Base-by-base conservation (phyloP, 1,139 yeast genomes). In the Pichia sp. region DNA sequence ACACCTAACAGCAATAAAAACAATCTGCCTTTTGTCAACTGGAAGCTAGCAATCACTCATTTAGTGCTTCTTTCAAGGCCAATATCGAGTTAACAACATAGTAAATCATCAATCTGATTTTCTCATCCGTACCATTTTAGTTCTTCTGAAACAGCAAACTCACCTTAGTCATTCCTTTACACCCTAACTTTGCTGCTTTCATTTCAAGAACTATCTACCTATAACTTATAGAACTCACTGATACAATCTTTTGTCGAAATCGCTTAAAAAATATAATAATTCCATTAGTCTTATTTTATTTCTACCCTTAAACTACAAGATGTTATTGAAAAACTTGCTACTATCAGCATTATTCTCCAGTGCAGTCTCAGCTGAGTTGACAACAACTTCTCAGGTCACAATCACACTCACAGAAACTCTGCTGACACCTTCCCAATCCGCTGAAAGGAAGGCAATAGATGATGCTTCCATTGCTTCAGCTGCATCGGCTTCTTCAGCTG, bases 361-460 rank as follows among this genome's bases (percentile, higher is more conserved):
- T 30, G 63, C 61, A 16, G 62, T 67, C 47, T 71, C 71, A 34
- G 75, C 70, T 45, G 78, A 72, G n/a, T 62, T 64, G 16, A 75
- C 76, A 50, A 77, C 81, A 56, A 78, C 82, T 49, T 64, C 75
- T 47, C 62, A 68, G 29, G 67, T 74, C 73, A 64, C 69, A 11
- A 49, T 67, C 47, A 64, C 71, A 1, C 61, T 64, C 23, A 66
- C 70, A 10, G 56, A 61, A 36, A 67, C 69, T 49, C 55, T 57
- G 47, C 63, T 58, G 62, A 67, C 60, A 56, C 72, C 70, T 29
- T 60, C 66, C n/a, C 70, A 64, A 55, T 61, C 65, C 46, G 55
- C 66, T 23, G 30, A 49, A 30, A 26, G 51, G 23, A 45, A 53
- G 32, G 54, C 43, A 8, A 62, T 61, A 41, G 50, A 56, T n/a